Evolutionary conservation across 208 protist genomes (phyloP).

Genomic region (Leptomonas seymouri): DNA sequence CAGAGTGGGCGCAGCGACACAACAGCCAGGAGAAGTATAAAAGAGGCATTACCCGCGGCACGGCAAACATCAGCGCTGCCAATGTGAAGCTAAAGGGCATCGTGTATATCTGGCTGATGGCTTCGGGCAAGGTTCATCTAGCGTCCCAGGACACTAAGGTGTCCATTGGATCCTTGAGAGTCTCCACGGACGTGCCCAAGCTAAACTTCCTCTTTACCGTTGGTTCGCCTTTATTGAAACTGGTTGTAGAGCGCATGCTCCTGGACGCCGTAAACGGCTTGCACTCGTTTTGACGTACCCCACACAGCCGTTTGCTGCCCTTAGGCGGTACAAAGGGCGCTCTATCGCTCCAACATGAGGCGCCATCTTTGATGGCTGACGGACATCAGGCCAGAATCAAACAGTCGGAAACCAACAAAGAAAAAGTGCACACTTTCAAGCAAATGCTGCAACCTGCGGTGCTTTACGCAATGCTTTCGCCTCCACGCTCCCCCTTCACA

Average conservation of each 20-base stretch:
- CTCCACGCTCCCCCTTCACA: too few relatives aligned
- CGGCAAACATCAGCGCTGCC: slow-evolving; percentile 22
- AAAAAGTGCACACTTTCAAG: too few relatives aligned
- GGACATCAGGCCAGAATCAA: too few relatives aligned
- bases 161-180: slow-evolving; percentile 39
- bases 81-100: slow-evolving; percentile 24
- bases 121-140: slow-evolving; percentile 26
- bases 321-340: too few relatives aligned
- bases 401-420: too few relatives aligned
- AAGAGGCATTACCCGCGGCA: slow-evolving; percentile 34
- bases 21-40: slow-evolving; percentile 13
- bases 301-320: too few relatives aligned
- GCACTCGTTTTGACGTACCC: slow-evolving; percentile 21
- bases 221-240: slow-evolving; percentile 49
- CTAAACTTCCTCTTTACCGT: slow-evolving; percentile 52
- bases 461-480: too few relatives aligned
- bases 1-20: slow-evolving; percentile 7
- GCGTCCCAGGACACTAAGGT: slow-evolving; percentile 35
- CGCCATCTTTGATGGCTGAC: too few relatives aligned
- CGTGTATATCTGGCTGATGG: slow-evolving; percentile 28
- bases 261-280: slow-evolving; percentile 13
- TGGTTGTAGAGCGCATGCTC: slow-evolving; percentile 35
- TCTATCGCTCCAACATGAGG: too few relatives aligned
- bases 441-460: too few relatives aligned
- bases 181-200: slow-evolving; percentile 51